Base-by-base conservation (phyloP, 2,329 filamentous ascomycete species). In the Exophiala bonariae region DNA sequence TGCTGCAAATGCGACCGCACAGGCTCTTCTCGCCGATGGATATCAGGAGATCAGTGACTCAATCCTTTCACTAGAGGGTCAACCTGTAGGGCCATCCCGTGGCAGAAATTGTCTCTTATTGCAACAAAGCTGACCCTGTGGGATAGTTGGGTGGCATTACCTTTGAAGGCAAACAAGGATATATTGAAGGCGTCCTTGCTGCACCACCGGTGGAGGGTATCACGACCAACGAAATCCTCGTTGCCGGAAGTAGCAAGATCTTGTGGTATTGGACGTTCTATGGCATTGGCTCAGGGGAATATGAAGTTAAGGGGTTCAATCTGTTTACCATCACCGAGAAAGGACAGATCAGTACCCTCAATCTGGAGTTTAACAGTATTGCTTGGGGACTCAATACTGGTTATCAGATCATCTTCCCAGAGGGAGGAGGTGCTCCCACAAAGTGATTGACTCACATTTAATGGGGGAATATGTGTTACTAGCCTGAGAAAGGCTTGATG, bases 301-400 rank as follows among this genome's bases (percentile, higher is more conserved):
- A 52, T 22, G 49, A 52, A 35, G 36, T 57, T 47, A 57, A 57
- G 47, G 54, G 49, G 3, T 57, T 54, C 39, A 54, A 56, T 33
- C 42, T 56, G 31, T 54, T 56, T 47, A 40, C 47, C 38, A 34
- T 54, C 37, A 53, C 39, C 9, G 19, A 17, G 5, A 30, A 43
- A 20, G 16, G 38, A 17, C 53, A 54, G 39, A 51, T 56, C 17
- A 16, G 18, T 16, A 20, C 38, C 31, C 36, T 44, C 19, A 31
- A 54, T 34, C 31, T 54, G 18, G 54, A 56, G 39, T 56, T 56
- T 50, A 56, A 54, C 22, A 47, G 44, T 17, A 56, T 56, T 39
- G 54, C 54, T 17, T 56, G 54, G 54, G 54, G 36, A 20, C 35
- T 56, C 8, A 45, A 56, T 23, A 54, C 44, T 30, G 54, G 54